Evolutionary conservation across 345 rosid genomes (phyloP), one percentile per base, ranked within the genome.

Genomic region (Iberis pinnata): DNA sequence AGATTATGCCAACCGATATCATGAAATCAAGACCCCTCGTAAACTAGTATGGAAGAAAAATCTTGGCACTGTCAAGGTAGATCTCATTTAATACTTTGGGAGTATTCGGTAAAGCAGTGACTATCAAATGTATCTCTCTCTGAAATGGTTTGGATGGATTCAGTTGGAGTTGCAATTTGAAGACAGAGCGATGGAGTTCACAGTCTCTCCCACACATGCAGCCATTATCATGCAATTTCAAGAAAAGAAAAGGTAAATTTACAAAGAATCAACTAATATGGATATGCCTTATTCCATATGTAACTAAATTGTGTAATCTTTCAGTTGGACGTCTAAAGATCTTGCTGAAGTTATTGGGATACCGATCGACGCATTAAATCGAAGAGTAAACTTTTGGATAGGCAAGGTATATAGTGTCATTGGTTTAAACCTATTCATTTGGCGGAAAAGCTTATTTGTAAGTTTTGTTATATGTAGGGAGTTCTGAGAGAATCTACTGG

Each of bases 21-120:
- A 81, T 17, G 76, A 83, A 77, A 78, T 88, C 70, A 92, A 88
- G 75, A 88, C 95, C 58, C 98, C 98, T 63, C 93, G 93, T 36
- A 92, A 88, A 68, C 80, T 88, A 50, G 76, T 81, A 24, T 92
- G 98, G 98, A 88, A 83, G 88, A 88, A 92, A 79, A 84, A 85
- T 77, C 89, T 92, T 35, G 98, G 98, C 63, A 74, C 78, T 20
- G 96, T 92, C 63, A 85, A 85, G 96, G 98, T 85, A 43, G 9
- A 6, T 58, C 6, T 39, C n/a, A 53, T 0, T 4, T 50, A 20
- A 18, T 25, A 35, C 52, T 20, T 26, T n/a, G n/a, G n/a, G 22
- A 24, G 18, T 18, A 49, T n/a, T n/a, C n/a, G 64, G 41, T 40
- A 49, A 17, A 0, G n/a, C n/a, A n/a, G 17, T 18, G 25, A 37